Conservation (phyloP, 805 yeast species). For the Trichomonascus vanleenenianus region DNA sequence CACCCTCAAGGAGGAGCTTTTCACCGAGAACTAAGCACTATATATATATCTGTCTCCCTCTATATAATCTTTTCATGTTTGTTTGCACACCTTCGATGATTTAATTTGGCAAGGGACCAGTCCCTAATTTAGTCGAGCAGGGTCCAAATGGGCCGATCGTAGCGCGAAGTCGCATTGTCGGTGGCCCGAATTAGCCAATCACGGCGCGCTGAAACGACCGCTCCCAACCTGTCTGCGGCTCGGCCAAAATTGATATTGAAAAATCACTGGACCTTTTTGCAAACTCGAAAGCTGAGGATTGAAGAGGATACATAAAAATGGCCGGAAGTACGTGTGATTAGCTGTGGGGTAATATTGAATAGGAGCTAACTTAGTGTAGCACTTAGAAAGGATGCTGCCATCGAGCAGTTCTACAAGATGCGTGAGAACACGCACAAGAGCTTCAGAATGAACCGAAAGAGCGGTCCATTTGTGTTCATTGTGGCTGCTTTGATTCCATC, state of each 20-base stretch:
- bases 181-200: background rate
- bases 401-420: constrained; percentile 28
- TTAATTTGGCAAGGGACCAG: no score
- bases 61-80: background rate
- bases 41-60: constrained; percentile 2
- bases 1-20: constrained; percentile 86
- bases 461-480: constrained; percentile 25
- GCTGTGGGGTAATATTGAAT: background rate
- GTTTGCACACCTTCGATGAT: background rate
- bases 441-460: constrained; percentile 24
- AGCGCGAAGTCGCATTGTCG: no score
- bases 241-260: background rate
- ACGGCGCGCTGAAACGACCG: background rate
- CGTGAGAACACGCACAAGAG: constrained; percentile 23
- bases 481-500: constrained; percentile 22
- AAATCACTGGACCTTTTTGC: constrained; percentile 2
- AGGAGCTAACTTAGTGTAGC: no score
- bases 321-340: constrained; percentile 10
- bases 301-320: constrained; percentile 8
- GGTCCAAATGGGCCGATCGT: no score
- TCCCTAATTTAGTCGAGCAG: no score
- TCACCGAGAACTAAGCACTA: constrained; percentile 27
- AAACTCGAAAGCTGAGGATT: no score
- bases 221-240: background rate
- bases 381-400: constrained; percentile 27